phyloP scores from a whole-genome alignment of 768 basidiomycete genomes.

The Pleurotus sapidus region DNA sequence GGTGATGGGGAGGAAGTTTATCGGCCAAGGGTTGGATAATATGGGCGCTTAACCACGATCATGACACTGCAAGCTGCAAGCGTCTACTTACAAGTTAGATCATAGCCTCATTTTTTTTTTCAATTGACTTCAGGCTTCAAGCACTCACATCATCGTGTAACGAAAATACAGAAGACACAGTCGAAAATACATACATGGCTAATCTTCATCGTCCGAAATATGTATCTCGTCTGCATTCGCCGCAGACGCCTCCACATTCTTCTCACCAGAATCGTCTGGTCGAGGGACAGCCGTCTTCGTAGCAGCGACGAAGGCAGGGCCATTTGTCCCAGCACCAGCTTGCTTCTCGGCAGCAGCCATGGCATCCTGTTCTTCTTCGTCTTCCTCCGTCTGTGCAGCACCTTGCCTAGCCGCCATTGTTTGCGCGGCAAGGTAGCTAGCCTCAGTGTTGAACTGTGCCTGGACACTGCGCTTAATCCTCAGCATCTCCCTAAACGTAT shows the following conservation, averaged over 20 bases:
- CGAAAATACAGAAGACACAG: too few species aligned
- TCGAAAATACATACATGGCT: not conserved
- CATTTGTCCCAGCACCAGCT: conserved; percentile 45
- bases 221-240: conserved; percentile 83
- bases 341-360: conserved; percentile 86
- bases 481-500: conserved; percentile 94
- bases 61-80: too few species aligned
- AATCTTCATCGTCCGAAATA: conserved; percentile 81
- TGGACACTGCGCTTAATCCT: conserved; percentile 98
- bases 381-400: conserved; percentile 42
- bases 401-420: conserved; percentile 70
- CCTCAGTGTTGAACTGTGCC: conserved; percentile 98
- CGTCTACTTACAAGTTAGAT: too few species aligned
- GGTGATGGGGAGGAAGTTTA: too few species aligned
- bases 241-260: conserved; percentile 21
- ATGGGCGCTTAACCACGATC: too few species aligned
- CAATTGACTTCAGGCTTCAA: too few species aligned
- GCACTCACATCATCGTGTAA: too few species aligned
- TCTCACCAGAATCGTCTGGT: conserved; percentile 33
- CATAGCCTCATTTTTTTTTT: too few species aligned
- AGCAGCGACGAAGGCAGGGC: conserved; percentile 78
- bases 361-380: conserved; percentile 56
- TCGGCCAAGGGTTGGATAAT: too few species aligned
- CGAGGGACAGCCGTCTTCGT: conserved; percentile 46
- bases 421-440: conserved; percentile 89